Evolutionary conservation across 805 yeast genomes (phyloP), one percentile per base, ranked within the genome.

Genomic region (Spathaspora hagerdaliae): DNA sequence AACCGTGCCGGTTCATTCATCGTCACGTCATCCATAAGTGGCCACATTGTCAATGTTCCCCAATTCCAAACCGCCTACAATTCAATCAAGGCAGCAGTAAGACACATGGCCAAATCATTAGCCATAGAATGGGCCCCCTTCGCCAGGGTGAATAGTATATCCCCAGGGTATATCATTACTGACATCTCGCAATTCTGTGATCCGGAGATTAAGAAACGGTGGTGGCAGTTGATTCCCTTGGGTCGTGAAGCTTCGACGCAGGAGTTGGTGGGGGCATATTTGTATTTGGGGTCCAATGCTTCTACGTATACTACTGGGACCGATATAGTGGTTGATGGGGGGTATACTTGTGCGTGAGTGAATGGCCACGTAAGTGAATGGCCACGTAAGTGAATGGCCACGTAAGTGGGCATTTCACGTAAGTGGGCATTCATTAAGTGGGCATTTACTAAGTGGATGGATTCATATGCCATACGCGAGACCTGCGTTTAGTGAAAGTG

Each of bases 71-170:
- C 75, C 19, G 74, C 76, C 31, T 72, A 72, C 57, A 72, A 72
- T 53, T 75, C 76, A 24, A 74, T 72, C 47, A 72, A 72, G 59
- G 76, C 77, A 38, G 77, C 71, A 2, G 63, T 67, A 38, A 56
- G 68, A 33, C 76, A 71, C 56, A 65, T 72, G 47, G 65, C 72
- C 43, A 67, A 60, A 52, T 70, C 75, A 6, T 65, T 72, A 51
- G 75, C 76, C 7, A 69, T 72, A 26, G 77, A 72, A 56, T 72
- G 77, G 77, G 74, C 67, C 38, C 69, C 82, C 1, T 71, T 73
- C 48, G 73, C 68, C 31, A 58, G 76, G 53, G 73, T 69, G 42
- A 71, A 71, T 58, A 56, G 74, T 31, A 50, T 72, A 35, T 66
- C 73, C 14, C 77, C 77, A 12, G 77, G 77, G 29, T 72, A 72